phyloP scores from a whole-genome alignment of 768 basidiomycete species.

The Erythrobasidium yunnanense region DNA sequence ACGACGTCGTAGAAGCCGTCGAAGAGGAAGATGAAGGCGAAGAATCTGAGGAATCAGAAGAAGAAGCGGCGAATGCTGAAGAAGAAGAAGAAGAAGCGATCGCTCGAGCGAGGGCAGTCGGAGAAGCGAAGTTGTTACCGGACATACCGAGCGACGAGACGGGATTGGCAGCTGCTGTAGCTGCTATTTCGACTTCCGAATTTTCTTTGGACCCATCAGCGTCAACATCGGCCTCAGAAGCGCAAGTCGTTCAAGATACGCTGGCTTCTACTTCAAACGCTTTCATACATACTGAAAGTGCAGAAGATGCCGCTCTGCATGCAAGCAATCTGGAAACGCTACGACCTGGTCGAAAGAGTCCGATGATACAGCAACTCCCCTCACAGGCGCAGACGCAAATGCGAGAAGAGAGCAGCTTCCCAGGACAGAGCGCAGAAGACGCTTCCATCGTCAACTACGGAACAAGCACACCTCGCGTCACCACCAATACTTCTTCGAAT shows the following conservation, averaged over 20 bases:
- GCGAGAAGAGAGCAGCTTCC: too few species aligned
- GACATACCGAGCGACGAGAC: too few species aligned
- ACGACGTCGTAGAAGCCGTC: slow-evolving; percentile 38
- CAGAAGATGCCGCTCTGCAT: too few species aligned
- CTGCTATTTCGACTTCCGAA: background rate
- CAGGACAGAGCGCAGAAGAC: too few species aligned
- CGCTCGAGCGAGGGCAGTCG: background rate
- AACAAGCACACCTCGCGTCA: too few species aligned
- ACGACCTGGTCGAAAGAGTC: slow-evolving; percentile 17
- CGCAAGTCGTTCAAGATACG: too few species aligned
- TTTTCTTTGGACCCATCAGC: background rate
- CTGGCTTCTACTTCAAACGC: too few species aligned
- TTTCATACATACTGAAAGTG: too few species aligned
- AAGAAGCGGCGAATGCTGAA: slow-evolving; percentile 6
- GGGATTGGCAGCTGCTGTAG: background rate
- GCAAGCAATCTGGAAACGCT: slow-evolving; percentile 22
- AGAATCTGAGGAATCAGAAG: slow-evolving; percentile 10
- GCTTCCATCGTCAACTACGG: too few species aligned
- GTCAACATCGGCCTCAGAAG: background rate
- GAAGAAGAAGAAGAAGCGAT: background rate
- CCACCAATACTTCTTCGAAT: too few species aligned
- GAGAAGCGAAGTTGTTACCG: background rate
- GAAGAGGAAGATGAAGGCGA: slow-evolving; percentile 17
- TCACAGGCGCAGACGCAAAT: too few species aligned
- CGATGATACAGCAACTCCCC: background rate